Conservation (phyloP, 768 basidiomycete species). For the Strobilomyces echinocephalus region DNA sequence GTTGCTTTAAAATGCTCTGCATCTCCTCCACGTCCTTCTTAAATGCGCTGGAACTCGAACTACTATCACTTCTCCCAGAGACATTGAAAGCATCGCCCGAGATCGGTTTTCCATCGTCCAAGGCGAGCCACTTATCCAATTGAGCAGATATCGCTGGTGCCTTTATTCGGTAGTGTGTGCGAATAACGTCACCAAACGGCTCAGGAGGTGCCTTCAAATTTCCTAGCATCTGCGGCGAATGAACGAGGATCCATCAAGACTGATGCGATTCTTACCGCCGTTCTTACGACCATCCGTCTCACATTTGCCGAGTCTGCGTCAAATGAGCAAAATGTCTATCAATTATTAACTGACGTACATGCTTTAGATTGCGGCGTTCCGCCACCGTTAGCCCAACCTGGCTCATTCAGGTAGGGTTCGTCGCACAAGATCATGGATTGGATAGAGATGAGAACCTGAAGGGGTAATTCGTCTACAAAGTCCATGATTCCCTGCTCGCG, state of each 20-base stretch:
- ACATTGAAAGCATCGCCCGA: constrained; percentile 50
- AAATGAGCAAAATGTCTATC: constrained; percentile 6
- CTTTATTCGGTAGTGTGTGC: constrained; percentile 88
- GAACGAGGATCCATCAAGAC: constrained; percentile 5
- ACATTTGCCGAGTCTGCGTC: constrained; percentile 82
- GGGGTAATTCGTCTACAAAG: not conserved
- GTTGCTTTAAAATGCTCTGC: constrained; percentile 51
- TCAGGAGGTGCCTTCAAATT: constrained; percentile 79
- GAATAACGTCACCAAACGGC: constrained; percentile 82
- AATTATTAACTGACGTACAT: constrained; percentile 45
- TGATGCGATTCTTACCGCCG: constrained; percentile 53
- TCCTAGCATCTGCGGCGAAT: constrained; percentile 64
- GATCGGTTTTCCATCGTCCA: constrained; percentile 69
- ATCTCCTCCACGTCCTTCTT: constrained; percentile 69
- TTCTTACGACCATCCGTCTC: constrained; percentile 85
- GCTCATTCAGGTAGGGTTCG: constrained; percentile 89
- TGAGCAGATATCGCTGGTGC: constrained; percentile 63
- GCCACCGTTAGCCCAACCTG: constrained; percentile 72
- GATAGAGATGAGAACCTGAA: constrained; percentile 80
- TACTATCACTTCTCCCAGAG: constrained; percentile 32
- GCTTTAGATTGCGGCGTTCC: constrained; percentile 74
- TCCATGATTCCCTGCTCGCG: not conserved
- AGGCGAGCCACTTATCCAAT: constrained; percentile 70
- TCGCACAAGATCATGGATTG: constrained; percentile 97
- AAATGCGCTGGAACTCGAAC: constrained; percentile 55